Percentiles rank a stretch among this genome's conserved stretches.
phyloP scores from a whole-genome alignment of 139 green algal genomes.

The Medakamo hakoo region DNA sequence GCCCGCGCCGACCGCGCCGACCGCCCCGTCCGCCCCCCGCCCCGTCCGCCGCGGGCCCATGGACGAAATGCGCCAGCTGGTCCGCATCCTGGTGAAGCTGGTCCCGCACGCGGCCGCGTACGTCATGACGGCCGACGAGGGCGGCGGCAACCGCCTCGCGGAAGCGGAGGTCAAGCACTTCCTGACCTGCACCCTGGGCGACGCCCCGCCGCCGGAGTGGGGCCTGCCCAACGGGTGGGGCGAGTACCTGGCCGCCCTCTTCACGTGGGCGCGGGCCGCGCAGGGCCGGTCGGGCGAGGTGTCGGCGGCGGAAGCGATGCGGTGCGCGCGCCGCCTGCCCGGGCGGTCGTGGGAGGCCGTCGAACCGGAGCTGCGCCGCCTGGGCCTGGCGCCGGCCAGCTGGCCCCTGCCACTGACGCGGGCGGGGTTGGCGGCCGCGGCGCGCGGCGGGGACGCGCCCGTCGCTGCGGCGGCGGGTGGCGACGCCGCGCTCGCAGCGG shows the following conservation, averaged over 20 bases:
- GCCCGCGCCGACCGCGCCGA: not conserved
- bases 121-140: constrained; percentile 32
- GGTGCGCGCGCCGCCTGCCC: constrained; percentile 51
- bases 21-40: constrained; percentile 6
- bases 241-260: constrained; percentile 52
- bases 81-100: constrained; percentile 62
- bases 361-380: constrained; percentile 30
- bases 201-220: constrained; percentile 52
- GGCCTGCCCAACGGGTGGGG: constrained; percentile 55
- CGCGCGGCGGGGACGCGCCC: not conserved
- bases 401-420: constrained; percentile 29
- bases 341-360: constrained; percentile 68
- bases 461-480: too few species aligned
- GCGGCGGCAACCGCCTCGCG: constrained; percentile 58
- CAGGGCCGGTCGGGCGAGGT: constrained; percentile 37
- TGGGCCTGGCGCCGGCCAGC: constrained; percentile 24
- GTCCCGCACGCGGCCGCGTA: constrained; percentile 37
- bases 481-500: not conserved
- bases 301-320: constrained; percentile 30
- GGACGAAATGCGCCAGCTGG: constrained; percentile 82
- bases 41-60: constrained; percentile 55
- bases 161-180: constrained; percentile 51
- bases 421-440: constrained; percentile 8
- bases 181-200: constrained; percentile 29
- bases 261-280: constrained; percentile 34